Conservation (phyloP, 306 rosid species). For the Citrullus mucosospermus region DNA sequence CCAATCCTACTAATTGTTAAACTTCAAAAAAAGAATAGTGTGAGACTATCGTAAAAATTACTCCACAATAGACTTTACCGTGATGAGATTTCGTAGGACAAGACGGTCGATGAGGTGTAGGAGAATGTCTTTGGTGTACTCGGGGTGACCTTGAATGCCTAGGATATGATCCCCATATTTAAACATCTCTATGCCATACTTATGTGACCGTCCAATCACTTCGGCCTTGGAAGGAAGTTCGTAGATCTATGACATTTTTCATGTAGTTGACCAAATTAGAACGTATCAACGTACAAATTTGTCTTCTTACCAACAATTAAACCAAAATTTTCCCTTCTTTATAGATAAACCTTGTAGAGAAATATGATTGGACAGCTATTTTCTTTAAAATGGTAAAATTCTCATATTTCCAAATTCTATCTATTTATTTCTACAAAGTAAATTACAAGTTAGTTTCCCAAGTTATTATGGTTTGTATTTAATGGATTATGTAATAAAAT, state of each 20-base stretch:
- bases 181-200: slow-evolving; percentile 65
- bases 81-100: slow-evolving; percentile 21
- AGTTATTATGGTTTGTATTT: too few species aligned
- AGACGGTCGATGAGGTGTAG: slow-evolving; percentile 59
- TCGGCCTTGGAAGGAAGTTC: slow-evolving; percentile 70
- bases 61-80: slow-evolving; percentile 14
- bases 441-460: too few species aligned
- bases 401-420: too few species aligned
- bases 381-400: not conserved
- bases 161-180: slow-evolving; percentile 51
- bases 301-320: not conserved
- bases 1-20: too few species aligned
- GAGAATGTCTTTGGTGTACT: slow-evolving; percentile 60
- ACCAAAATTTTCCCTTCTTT: not conserved
- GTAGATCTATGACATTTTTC: slow-evolving; percentile 25
- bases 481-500: too few species aligned
- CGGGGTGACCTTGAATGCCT: slow-evolving; percentile 98
- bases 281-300: slow-evolving; percentile 47
- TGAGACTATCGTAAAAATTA: not conserved
- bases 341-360: too few species aligned
- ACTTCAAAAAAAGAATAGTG: too few species aligned
- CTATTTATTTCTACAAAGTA: too few species aligned
- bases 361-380: not conserved
- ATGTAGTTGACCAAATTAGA: slow-evolving; percentile 19
- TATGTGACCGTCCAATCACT: slow-evolving; percentile 63